Percentiles rank a stretch among this genome's conserved stretches.
phyloP scores from a whole-genome alignment of 1,284 basidiomycete genomes.

The Hypsizygus ulmarius region DNA sequence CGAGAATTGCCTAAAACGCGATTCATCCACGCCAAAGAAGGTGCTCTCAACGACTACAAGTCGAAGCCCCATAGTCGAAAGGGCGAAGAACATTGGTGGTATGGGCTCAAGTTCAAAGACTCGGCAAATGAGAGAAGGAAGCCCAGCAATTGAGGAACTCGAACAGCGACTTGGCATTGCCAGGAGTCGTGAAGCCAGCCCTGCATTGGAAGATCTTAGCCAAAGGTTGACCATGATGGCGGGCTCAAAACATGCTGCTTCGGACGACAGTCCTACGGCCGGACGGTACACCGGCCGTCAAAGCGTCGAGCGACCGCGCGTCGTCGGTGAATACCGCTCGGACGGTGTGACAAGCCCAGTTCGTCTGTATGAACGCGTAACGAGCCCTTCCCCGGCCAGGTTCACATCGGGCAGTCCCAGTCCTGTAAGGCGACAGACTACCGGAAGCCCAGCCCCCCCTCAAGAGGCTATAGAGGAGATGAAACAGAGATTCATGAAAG shows the following conservation, averaged over 20 bases:
- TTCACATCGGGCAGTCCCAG: constrained; percentile 10
- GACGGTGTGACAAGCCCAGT: constrained; percentile 22
- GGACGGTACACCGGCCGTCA: constrained; percentile 11
- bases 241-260: constrained; percentile 8
- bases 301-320: constrained; percentile 26
- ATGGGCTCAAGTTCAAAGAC: constrained; percentile 28
- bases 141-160: constrained; percentile 55
- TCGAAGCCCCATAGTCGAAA: constrained; percentile 29
- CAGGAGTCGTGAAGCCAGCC: constrained; percentile 59
- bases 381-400: constrained; percentile 16
- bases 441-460: constrained; percentile 36
- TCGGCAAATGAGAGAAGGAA: constrained; percentile 43
- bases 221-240: constrained; percentile 47
- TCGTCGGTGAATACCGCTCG: constrained; percentile 19
- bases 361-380: constrained; percentile 30
- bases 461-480: constrained; percentile 60
- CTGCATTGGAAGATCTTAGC: constrained; percentile 52
- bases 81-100: constrained; percentile 39
- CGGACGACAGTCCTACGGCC: constrained; percentile 9
- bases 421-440: constrained; percentile 18
- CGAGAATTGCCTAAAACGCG: constrained; percentile 63
- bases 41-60: constrained; percentile 24
- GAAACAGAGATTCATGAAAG: constrained; percentile 55
- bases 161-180: constrained; percentile 54
- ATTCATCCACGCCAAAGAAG: constrained; percentile 44